Percentiles rank a stretch among this genome's conserved stretches.
These are phyloP conservation scores for Microthlaspi erraticum DNA, from an alignment of 345 rosid species.

Conservation along the genomic window DNA sequence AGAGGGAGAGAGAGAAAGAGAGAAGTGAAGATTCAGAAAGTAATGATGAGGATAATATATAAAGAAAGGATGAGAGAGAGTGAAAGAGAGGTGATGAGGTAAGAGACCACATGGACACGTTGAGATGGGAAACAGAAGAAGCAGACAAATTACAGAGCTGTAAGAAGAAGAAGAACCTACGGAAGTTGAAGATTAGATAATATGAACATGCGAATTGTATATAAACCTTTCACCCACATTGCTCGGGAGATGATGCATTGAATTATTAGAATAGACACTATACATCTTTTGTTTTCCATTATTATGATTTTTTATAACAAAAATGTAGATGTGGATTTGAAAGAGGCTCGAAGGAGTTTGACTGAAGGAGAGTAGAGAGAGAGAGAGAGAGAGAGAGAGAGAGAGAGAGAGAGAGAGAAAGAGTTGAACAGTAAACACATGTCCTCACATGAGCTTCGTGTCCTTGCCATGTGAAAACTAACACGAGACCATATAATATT, in stretches of 20 bases:
- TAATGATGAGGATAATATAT: constrained; percentile 29
- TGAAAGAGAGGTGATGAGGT: constrained; percentile 15
- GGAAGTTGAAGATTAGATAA: constrained; percentile 31
- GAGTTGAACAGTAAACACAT: constrained; percentile 35
- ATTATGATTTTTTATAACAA: too few species aligned
- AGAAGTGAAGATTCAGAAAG: constrained; percentile 30
- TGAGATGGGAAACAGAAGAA: constrained; percentile 36
- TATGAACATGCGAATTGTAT: constrained; percentile 34
- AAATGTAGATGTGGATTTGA: constrained; percentile 32
- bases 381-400: constrained; percentile 5
- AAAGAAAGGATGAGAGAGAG: background rate
- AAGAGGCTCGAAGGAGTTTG: constrained; percentile 26
- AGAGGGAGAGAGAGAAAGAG: background rate
- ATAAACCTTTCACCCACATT: constrained; percentile 12
- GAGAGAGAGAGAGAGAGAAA: background rate
- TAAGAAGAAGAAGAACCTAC: constrained; percentile 41
- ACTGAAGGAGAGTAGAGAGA: constrained; percentile 22
- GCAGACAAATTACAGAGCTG: constrained; percentile 43
- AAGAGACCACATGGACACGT: constrained; percentile 48
- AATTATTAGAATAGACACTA: background rate
- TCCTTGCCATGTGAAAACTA: constrained; percentile 42
- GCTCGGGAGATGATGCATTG: constrained; percentile 30
- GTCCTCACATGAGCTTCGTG: constrained; percentile 43
- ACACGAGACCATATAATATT: constrained; percentile 14
- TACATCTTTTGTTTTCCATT: constrained; percentile 13